phyloP scores from a whole-genome alignment of 805 yeast species.

The Debaryomyces tyrocola region DNA sequence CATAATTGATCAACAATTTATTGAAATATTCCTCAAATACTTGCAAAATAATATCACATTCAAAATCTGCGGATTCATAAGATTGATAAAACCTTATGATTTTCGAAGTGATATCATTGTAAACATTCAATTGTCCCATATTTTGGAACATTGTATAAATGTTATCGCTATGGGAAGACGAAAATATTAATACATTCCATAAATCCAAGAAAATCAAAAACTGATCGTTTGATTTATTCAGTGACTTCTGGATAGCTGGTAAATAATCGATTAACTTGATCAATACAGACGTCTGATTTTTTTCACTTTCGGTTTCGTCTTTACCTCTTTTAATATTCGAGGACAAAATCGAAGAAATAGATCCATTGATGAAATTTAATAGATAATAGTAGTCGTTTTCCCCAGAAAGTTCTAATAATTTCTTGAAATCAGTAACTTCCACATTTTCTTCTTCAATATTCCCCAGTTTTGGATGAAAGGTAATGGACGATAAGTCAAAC shows the following conservation, averaged over 20 bases:
- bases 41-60: slow-evolving; percentile 6
- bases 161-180: slow-evolving; percentile 11
- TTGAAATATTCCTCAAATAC: slow-evolving; percentile 14
- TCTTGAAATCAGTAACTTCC: slow-evolving; percentile 29
- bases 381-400: slow-evolving; percentile 22
- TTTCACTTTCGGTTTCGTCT: slow-evolving; percentile 2
- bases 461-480: slow-evolving; percentile 13
- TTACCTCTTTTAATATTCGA: slow-evolving; percentile 19
- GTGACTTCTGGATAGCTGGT: slow-evolving; percentile 18
- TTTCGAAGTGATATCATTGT: slow-evolving; percentile 23
- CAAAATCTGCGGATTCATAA: slow-evolving; percentile 4
- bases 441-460: slow-evolving; percentile 11
- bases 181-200: slow-evolving; percentile 23
- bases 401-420: slow-evolving; percentile 24
- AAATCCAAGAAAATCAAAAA: slow-evolving; percentile 22
- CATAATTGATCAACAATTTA: slow-evolving; percentile 10
- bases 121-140: slow-evolving; percentile 23
- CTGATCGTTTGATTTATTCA: slow-evolving; percentile 17
- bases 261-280: slow-evolving; percentile 24
- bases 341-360: slow-evolving; percentile 27
- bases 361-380: slow-evolving; percentile 43
- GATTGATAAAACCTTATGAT: slow-evolving; percentile 23
- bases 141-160: slow-evolving; percentile 24
- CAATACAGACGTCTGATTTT: slow-evolving; percentile 14
- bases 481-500: slow-evolving; percentile 43